Conservation (phyloP, 805 yeast species). For the Sugiyamaella americana region DNA sequence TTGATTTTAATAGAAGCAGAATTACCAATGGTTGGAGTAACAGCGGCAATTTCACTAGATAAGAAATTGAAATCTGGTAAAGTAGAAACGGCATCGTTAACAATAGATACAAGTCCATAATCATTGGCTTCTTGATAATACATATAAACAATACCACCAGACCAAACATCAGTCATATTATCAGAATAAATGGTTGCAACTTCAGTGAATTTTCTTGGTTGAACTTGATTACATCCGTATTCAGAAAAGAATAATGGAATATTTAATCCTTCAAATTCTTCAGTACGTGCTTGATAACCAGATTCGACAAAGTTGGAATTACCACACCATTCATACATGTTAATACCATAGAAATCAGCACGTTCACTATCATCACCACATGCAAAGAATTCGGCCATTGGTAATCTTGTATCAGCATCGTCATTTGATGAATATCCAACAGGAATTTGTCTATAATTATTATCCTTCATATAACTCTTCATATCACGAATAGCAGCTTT, state of each 20-base stretch:
- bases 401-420: constrained; percentile 71
- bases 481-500: constrained; percentile 94
- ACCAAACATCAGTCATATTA: constrained; percentile 85
- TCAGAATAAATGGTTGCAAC: constrained; percentile 58
- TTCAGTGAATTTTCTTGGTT: constrained; percentile 74
- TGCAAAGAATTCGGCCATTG: constrained; percentile 75
- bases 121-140: constrained; percentile 78
- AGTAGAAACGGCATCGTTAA: constrained; percentile 47
- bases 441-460: constrained; percentile 72
- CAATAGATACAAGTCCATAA: constrained; percentile 69
- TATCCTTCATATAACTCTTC: constrained; percentile 62
- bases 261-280: constrained; percentile 65
- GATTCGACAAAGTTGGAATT: constrained; percentile 45
- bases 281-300: constrained; percentile 66
- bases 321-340: constrained; percentile 90
- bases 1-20: constrained; percentile 37
- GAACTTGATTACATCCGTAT: constrained; percentile 73
- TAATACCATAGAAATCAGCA: constrained; percentile 75
- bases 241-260: constrained; percentile 82
- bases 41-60: constrained; percentile 45
- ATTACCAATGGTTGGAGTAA: constrained; percentile 46
- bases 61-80: constrained; percentile 54
- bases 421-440: constrained; percentile 94
- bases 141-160: constrained; percentile 92
- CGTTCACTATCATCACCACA: constrained; percentile 64